Base-by-base conservation (phyloP, 805 yeast species). In the Maudiozyma turicensis region DNA sequence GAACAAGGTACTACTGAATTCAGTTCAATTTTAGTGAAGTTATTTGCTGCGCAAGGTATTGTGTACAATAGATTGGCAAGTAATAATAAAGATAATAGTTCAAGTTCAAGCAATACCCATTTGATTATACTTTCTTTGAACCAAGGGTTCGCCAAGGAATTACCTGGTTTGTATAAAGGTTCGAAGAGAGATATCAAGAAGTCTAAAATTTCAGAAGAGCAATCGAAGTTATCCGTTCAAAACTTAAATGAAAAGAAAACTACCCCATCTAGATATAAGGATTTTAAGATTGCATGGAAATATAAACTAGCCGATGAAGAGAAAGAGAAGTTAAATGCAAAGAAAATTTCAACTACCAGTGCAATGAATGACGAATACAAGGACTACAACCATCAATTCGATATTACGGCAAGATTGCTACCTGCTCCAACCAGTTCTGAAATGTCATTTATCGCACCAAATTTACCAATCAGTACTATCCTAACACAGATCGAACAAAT, bases 211-310 rank as follows among this genome's bases (percentile, higher is more conserved):
- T 61, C 68, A 14, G 75, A 74, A 49, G 76, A 82, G 51, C 84
- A 84, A 58, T 70, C 78, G 10, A 78, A 81, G 56, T 60, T 86
- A 6, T 80, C 86, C 49, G 91, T 85, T 3, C 78, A 82, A 32
- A 86, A 86, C 59, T 60, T 84, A 58, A 65, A 78, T 2, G 77
- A 75, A 34, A 52, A 54, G 48, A 52, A 58, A 30, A 37, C 52
- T 20, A 47, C 55, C 28, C 56, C 62, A 41, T 46, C 57, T 14
- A 56, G 64, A 49, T 53, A 55, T 43, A 52, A 68, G 6, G 86
- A 83, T 54, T 70, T 90, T 74, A 86, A 82, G 61, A 90, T 90
- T 56, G 97, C 98, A 1, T 90, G 98, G 98, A 77, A 97, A 58
- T 90, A 90, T 60, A 93, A 91, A 0, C 67, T 72, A 48, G 71